Conservation (phyloP, 768 basidiomycete genomes). For the Leccinum pellstonianum region DNA sequence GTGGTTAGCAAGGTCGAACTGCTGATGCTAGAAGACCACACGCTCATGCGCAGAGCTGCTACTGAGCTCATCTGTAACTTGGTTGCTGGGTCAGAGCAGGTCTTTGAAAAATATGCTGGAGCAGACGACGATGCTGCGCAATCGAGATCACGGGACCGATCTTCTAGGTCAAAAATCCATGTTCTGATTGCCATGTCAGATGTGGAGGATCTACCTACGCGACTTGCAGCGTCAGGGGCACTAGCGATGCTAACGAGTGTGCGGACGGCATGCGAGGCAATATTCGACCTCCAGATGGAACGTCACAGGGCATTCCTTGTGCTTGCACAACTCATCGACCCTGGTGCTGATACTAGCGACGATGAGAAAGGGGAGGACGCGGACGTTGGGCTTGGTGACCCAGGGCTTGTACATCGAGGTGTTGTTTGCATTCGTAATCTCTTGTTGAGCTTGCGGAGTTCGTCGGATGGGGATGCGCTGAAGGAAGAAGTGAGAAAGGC, state of each 20-base stretch:
- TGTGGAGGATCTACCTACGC: conserved; percentile 80
- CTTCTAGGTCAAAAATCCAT: conserved; percentile 64
- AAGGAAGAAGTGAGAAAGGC: conserved; percentile 49
- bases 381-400: conserved; percentile 33
- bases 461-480: conserved; percentile 41
- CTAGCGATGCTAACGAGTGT: conserved; percentile 76
- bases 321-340: conserved; percentile 67
- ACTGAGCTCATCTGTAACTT: conserved; percentile 93
- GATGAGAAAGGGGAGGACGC: conserved; percentile 39
- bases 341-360: conserved; percentile 39
- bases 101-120: conserved; percentile 73
- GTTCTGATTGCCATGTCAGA: conserved; percentile 83
- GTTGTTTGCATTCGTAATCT: conserved; percentile 74
- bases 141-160: conserved; percentile 41
- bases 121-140: conserved; percentile 29
- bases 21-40: conserved; percentile 79
- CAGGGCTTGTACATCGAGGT: conserved; percentile 75
- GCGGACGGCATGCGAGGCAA: conserved; percentile 53
- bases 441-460: conserved; percentile 44
- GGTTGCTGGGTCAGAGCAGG: conserved; percentile 68
- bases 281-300: conserved; percentile 67
- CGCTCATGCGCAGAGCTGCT: conserved; percentile 80
- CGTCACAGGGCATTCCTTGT: conserved; percentile 62
- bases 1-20: conserved; percentile 67
- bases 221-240: conserved; percentile 88